Percentiles rank a stretch among this genome's conserved stretches.
These are phyloP conservation scores for Trichothecium sympodiale DNA, from an alignment of 2,329 filamentous ascomycete species.

Conservation along the genomic window DNA sequence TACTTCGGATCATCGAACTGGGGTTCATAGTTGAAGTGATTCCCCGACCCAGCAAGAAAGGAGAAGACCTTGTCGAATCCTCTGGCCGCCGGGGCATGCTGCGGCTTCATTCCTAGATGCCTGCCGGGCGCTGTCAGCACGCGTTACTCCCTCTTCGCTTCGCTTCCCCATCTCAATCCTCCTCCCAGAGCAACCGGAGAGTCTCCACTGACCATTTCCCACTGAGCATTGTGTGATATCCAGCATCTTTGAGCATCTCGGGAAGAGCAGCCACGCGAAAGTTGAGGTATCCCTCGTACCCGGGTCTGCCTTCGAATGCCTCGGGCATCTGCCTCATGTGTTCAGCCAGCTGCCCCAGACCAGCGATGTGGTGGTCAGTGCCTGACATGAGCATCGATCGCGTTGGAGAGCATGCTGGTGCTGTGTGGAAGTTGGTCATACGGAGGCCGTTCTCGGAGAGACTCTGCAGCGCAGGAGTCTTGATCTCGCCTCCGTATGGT, in stretches of 20 bases:
- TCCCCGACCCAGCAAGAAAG: slow-evolving; percentile 47
- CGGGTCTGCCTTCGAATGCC: slow-evolving; percentile 1
- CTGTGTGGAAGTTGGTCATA: slow-evolving; percentile 52
- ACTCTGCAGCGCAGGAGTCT: slow-evolving; percentile 46
- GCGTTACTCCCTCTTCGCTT: no score
- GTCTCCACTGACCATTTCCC: slow-evolving; percentile 44
- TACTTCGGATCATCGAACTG: slow-evolving; percentile 19
- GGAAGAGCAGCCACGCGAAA: slow-evolving; percentile 40
- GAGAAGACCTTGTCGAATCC: slow-evolving; percentile 50
- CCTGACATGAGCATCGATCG: slow-evolving; percentile 37
- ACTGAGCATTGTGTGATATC: slow-evolving; percentile 45
- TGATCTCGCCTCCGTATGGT: slow-evolving; percentile 49
- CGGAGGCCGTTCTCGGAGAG: slow-evolving; percentile 33
- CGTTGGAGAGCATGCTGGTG: slow-evolving; percentile 50
- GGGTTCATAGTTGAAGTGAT: slow-evolving; percentile 27
- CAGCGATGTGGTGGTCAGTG: slow-evolving; percentile 36
- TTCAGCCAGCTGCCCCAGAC: slow-evolving; percentile 15
- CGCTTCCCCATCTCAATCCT: no score
- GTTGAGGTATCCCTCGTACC: slow-evolving; percentile 42
- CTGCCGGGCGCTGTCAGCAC: slow-evolving; percentile 23
- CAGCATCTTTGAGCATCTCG: slow-evolving; percentile 42
- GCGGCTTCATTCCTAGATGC: slow-evolving; percentile 44
- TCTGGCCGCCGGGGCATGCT: no score
- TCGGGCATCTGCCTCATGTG: neutral
- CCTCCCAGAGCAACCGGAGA: no score